Conservation (phyloP, 1,139 yeast genomes). For the Blastobotrys proliferans region DNA sequence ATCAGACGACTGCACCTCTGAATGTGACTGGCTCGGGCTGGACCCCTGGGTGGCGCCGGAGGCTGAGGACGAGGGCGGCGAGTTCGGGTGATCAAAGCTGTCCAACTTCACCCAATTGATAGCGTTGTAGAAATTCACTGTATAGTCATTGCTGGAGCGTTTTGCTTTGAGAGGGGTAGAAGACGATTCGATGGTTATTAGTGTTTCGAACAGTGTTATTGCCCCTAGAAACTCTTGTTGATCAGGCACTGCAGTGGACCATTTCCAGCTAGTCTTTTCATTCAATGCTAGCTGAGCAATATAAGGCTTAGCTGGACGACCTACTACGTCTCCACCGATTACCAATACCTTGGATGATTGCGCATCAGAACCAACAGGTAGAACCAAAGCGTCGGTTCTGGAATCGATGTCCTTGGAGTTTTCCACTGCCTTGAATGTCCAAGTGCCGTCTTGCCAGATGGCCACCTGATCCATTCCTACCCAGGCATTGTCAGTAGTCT, state of each 20-base stretch:
- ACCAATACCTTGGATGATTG: constrained; percentile 28
- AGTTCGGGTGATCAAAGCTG: neutral
- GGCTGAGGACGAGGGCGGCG: neutral
- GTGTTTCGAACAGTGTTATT: neutral
- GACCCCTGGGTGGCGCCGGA: neutral
- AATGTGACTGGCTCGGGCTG: neutral
- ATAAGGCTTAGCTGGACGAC: constrained; percentile 40
- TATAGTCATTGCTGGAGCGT: neutral
- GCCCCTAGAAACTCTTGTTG: constrained; percentile 1
- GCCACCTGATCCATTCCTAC: constrained; percentile 59
- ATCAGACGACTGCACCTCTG: neutral
- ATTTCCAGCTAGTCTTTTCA: constrained; percentile 20
- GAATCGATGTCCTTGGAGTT: constrained; percentile 41
- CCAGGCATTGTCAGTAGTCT: constrained; percentile 48
- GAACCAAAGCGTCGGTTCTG: constrained; percentile 43
- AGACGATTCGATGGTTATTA: neutral
- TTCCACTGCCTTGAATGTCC: constrained; percentile 47
- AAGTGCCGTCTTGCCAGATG: constrained; percentile 53
- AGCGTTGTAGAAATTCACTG: constrained; percentile 1
- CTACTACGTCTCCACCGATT: constrained; percentile 41
- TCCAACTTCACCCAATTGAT: neutral
- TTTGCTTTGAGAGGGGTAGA: neutral
- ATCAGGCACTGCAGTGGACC: constrained; percentile 27
- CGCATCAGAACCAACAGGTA: constrained; percentile 37
- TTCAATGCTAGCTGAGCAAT: constrained; percentile 38